Evolutionary conservation across 2,329 filamentous ascomycete genomes (phyloP).

Genomic region (Pseudogymnoascus sp.): DNA sequence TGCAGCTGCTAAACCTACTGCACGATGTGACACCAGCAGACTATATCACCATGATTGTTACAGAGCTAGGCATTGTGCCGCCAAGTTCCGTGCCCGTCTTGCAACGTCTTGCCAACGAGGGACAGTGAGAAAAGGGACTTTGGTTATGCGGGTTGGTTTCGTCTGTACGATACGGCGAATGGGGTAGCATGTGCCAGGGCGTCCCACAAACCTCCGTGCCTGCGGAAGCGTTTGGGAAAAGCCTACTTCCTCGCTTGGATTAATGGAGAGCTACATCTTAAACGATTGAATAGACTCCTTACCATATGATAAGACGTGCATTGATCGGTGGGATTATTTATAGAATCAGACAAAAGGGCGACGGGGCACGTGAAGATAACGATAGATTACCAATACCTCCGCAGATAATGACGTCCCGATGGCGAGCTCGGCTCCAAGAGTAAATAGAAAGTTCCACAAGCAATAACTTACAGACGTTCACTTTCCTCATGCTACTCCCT

Average conservation of each 20-base stretch:
- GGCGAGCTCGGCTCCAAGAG: not conserved
- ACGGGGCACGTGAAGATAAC: slow-evolving; percentile 2
- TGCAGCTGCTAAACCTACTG: slow-evolving; percentile 66
- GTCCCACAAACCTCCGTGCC: not conserved
- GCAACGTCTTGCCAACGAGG: slow-evolving; percentile 37
- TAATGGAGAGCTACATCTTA: not conserved
- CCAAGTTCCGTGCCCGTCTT: slow-evolving; percentile 77
- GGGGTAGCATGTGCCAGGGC: not conserved
- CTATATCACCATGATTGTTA: slow-evolving; percentile 82
- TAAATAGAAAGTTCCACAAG: slow-evolving; percentile 5
- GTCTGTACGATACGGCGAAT: slow-evolving; percentile 3
- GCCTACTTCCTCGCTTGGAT: not conserved
- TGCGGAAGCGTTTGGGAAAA: not conserved
- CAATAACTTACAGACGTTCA: not conserved
- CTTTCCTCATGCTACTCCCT: not conserved
- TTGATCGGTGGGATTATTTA: not conserved
- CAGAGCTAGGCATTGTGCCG: slow-evolving; percentile 80
- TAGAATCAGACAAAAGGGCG: not conserved
- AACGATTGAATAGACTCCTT: slow-evolving; percentile 1
- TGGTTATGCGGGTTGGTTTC: slow-evolving; percentile 6
- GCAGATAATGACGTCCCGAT: not conserved
- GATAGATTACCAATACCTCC: slow-evolving; percentile 1
- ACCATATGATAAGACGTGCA: not conserved
- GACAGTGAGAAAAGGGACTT: not conserved
- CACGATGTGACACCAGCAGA: slow-evolving; percentile 88